These are phyloP conservation scores for Jaapia argillacea DNA, from an alignment of 768 basidiomycete species.

Conservation along the genomic window DNA sequence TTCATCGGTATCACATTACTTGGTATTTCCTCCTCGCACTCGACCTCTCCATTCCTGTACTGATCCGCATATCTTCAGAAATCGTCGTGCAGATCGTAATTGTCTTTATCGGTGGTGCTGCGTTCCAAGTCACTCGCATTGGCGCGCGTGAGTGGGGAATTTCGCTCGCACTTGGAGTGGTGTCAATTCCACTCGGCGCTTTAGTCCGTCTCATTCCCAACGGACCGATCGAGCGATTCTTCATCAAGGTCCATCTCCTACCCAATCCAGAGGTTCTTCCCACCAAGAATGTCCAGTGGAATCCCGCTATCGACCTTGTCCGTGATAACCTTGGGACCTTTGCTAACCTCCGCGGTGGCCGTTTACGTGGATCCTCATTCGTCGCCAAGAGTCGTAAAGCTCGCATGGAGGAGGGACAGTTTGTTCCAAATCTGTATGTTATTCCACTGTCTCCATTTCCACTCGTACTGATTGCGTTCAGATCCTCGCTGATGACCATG, in stretches of 20 bases:
- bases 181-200: slow-evolving; percentile 83
- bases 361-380: slow-evolving; percentile 76
- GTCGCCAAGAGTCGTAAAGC: slow-evolving; percentile 72
- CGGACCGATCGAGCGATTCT: slow-evolving; percentile 58
- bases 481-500: slow-evolving; percentile 67
- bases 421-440: slow-evolving; percentile 33
- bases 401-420: slow-evolving; percentile 36
- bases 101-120: slow-evolving; percentile 84
- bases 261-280: slow-evolving; percentile 60
- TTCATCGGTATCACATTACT: slow-evolving; percentile 80
- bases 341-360: slow-evolving; percentile 78
- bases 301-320: slow-evolving; percentile 70
- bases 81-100: slow-evolving; percentile 80
- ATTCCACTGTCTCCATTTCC: slow-evolving; percentile 8
- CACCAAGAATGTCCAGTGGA: slow-evolving; percentile 48
- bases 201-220: slow-evolving; percentile 78
- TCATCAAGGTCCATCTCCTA: slow-evolving; percentile 47
- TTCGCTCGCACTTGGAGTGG: slow-evolving; percentile 75
- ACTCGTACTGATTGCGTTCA: slow-evolving; percentile 24
- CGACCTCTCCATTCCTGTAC: neutral
- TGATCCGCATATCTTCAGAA: slow-evolving; percentile 38
- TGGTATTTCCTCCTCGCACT: slow-evolving; percentile 51
- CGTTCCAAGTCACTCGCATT: slow-evolving; percentile 81
- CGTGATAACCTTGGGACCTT: slow-evolving; percentile 84
- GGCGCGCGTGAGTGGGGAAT: slow-evolving; percentile 89